These are phyloP conservation scores for Torulaspora maleeae DNA, from an alignment of 805 yeast species.

Conservation along the genomic window DNA sequence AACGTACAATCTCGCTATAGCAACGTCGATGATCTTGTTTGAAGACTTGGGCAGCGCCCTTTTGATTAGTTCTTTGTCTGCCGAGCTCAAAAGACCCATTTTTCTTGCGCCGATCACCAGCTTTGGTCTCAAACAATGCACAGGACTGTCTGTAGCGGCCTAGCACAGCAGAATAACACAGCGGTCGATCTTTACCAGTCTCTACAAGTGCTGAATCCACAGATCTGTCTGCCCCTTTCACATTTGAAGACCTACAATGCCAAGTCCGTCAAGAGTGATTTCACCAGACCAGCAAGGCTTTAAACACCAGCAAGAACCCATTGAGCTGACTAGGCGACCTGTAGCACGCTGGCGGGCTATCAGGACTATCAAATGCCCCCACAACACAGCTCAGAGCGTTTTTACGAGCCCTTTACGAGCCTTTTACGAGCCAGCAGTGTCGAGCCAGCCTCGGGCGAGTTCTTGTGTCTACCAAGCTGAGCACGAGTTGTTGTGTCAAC, in stretches of 20 bases:
- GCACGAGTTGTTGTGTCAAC: no score
- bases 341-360: no score
- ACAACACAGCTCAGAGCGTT: no score
- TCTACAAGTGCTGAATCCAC: neutral
- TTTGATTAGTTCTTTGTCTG: slow-evolving; percentile 85
- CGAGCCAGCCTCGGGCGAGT: neutral
- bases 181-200: neutral
- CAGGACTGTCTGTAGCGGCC: neutral
- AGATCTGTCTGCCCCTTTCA: slow-evolving; percentile 6
- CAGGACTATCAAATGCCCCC: no score
- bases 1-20: slow-evolving; percentile 82
- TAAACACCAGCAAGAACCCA: neutral
- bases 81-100: slow-evolving; percentile 43
- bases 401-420: no score
- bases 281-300: neutral
- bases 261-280: slow-evolving; percentile 2
- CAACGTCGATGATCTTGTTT: slow-evolving; percentile 83
- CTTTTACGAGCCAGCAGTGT: neutral
- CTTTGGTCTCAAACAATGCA: neutral
- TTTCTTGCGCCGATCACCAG: neutral
- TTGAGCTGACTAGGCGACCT: neutral
- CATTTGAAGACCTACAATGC: neutral
- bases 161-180: neutral
- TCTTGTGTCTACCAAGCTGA: neutral
- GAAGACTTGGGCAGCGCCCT: slow-evolving; percentile 83